A percentile compares a stretch with the other conserved stretches of the same genome.
Conservation (phyloP, 352 stramenopile species). For the Stramenopiles sp. region DNA sequence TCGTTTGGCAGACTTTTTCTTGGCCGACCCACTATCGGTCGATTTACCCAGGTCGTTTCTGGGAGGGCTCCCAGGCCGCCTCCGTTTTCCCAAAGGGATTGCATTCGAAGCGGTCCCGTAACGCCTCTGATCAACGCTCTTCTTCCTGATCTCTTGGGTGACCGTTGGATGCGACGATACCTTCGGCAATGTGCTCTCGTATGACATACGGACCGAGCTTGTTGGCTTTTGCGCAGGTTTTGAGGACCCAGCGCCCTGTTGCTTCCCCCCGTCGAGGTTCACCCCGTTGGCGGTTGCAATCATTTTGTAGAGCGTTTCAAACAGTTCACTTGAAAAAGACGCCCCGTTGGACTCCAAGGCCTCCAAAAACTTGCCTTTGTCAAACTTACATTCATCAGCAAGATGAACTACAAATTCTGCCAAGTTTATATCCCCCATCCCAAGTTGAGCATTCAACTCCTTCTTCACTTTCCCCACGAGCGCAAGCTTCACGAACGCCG, state of each 20-base stretch:
- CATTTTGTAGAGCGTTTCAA: neutral
- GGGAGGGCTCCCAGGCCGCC: neutral
- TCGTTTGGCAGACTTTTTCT: neutral
- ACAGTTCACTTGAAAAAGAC: neutral
- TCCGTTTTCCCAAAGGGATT: neutral
- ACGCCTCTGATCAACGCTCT: neutral
- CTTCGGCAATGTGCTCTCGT: neutral
- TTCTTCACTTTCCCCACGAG: neutral
- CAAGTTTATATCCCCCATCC: neutral
- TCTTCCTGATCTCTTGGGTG: neutral
- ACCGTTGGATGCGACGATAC: neutral
- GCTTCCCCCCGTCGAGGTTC: neutral
- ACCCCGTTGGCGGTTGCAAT: neutral
- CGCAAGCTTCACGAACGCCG: neutral
- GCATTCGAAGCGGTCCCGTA: neutral
- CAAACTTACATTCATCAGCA: neutral
- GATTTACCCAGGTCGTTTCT: neutral
- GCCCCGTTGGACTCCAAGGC: neutral
- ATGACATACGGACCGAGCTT: neutral
- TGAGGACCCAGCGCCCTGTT: neutral
- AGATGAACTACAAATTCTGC: constrained; percentile 5
- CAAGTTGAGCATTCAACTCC: neutral
- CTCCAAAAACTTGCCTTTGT: neutral
- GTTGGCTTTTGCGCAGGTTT: neutral
- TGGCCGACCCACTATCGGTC: neutral